These are phyloP conservation scores for Parascedosporium putredinis DNA, from an alignment of 2,329 filamentous ascomycete genomes.

Conservation along the genomic window DNA sequence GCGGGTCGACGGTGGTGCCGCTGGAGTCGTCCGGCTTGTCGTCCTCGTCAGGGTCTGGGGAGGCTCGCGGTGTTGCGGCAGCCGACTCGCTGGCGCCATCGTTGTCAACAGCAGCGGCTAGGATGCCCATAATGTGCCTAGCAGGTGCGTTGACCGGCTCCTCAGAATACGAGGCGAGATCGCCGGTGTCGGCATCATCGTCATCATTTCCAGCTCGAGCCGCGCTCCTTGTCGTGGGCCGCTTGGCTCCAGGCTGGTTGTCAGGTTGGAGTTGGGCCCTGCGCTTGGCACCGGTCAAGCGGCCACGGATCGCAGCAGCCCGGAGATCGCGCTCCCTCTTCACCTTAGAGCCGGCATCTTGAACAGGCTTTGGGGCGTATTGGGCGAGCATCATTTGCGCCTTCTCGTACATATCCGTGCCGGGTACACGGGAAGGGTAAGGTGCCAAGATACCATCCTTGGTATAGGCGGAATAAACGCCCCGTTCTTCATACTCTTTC, in stretches of 20 bases:
- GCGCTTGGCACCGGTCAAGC: conserved; percentile 29
- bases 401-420: conserved; percentile 31
- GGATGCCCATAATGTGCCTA: conserved; percentile 20
- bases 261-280: conserved; percentile 40
- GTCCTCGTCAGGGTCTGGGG: conserved; percentile 9
- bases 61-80: conserved; percentile 6
- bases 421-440: conserved; percentile 31
- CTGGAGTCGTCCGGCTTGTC: conserved; percentile 8
- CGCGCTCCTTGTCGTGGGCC: conserved; percentile 24
- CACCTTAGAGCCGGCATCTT: conserved; percentile 8
- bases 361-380: conserved; percentile 23
- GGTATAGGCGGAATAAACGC: conserved; percentile 27
- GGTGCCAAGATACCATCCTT: conserved; percentile 32
- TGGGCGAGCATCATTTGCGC: conserved; percentile 21
- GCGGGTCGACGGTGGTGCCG: conserved; percentile 16
- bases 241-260: conserved; percentile 39
- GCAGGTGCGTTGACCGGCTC: conserved; percentile 9
- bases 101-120: conserved; percentile 16
- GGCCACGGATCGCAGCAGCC: conserved; percentile 14
- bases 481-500: conserved; percentile 32
- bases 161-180: background rate
- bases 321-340: background rate
- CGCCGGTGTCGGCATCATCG: conserved; percentile 16
- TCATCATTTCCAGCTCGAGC: conserved; percentile 9
- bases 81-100: conserved; percentile 9